phyloP scores from a whole-genome alignment of 306 rosid species.

The Urtica urens region DNA sequence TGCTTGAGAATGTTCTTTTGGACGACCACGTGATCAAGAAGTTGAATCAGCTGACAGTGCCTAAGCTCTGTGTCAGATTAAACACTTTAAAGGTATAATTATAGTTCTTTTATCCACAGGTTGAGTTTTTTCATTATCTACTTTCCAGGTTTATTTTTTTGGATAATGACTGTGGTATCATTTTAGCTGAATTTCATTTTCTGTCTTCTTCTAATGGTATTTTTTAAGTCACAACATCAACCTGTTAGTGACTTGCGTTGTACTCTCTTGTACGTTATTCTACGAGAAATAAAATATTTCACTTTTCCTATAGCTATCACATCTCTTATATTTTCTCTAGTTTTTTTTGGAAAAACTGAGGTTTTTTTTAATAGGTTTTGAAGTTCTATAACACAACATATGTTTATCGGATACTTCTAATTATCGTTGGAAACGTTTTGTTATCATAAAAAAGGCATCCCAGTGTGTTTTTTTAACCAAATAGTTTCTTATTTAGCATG shows the following conservation, averaged over 20 bases:
- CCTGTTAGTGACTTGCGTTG: background rate
- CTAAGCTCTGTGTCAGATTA: slow-evolving; percentile 37
- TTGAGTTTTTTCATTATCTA: too few species aligned
- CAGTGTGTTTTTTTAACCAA: background rate
- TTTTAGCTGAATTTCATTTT: background rate
- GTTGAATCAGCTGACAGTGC: slow-evolving; percentile 32
- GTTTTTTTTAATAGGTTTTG: too few species aligned
- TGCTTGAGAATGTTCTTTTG: slow-evolving; percentile 27
- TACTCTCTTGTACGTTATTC: background rate
- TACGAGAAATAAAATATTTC: background rate
- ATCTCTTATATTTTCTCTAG: too few species aligned
- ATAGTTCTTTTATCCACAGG: too few species aligned
- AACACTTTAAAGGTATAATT: slow-evolving; percentile 52
- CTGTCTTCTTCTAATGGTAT: too few species aligned
- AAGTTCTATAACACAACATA: too few species aligned
- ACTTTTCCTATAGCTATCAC: too few species aligned
- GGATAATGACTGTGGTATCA: background rate
- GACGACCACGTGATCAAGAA: slow-evolving; percentile 28
- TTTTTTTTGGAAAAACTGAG: too few species aligned
- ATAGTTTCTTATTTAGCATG: background rate
- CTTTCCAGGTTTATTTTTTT: background rate
- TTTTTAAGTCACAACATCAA: background rate
- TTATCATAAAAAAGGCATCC: too few species aligned
- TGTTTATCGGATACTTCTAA: background rate
- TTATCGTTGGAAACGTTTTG: too few species aligned